These are phyloP conservation scores for Venturia carpophila DNA, from an alignment of 2,329 filamentous ascomycete genomes.

Conservation along the genomic window DNA sequence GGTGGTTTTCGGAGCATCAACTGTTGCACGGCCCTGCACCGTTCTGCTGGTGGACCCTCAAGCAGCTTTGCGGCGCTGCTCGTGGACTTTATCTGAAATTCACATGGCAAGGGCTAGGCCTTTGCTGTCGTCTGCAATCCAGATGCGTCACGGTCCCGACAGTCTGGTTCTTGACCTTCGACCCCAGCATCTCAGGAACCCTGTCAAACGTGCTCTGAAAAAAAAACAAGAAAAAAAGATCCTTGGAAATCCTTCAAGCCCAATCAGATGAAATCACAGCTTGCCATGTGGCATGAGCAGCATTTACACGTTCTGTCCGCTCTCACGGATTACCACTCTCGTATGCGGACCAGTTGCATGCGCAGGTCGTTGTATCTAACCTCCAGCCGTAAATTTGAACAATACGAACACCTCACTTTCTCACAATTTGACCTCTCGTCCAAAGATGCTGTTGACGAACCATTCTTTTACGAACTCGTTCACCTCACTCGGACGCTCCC, in stretches of 20 bases:
- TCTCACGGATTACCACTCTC: neutral
- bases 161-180: neutral
- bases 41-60: neutral
- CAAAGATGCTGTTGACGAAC: conserved; percentile 50
- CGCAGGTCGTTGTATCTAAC: too few species aligned
- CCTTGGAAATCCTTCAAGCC: neutral
- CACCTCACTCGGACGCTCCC: conserved; percentile 61
- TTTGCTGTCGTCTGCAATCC: neutral
- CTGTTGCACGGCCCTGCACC: neutral
- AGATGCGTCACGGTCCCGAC: neutral
- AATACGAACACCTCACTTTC: neutral
- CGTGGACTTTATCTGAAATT: neutral
- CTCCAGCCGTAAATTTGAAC: too few species aligned
- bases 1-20: neutral
- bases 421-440: conserved; percentile 39
- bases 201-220: neutral
- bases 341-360: neutral
- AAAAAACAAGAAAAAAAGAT: too few species aligned
- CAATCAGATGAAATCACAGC: neutral
- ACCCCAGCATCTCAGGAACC: neutral
- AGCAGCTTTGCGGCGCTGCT: neutral
- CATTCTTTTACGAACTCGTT: conserved; percentile 64
- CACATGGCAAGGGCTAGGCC: neutral
- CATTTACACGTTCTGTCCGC: neutral
- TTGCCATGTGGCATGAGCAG: neutral